phyloP scores from a whole-genome alignment of 179 eudicot genomes.

The Silene coronaria region DNA sequence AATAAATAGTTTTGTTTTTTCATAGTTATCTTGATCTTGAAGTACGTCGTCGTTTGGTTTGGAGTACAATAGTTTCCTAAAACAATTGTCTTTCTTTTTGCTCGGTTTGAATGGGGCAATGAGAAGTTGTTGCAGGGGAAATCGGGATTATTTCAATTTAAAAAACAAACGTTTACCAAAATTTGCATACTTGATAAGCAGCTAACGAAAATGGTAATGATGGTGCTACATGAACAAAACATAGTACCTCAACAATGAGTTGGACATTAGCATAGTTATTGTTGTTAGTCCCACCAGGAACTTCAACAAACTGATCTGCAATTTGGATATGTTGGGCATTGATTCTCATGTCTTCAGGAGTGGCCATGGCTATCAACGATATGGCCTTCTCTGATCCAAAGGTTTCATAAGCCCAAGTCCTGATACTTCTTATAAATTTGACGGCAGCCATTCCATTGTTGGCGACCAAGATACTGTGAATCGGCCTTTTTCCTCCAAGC shows the following conservation, averaged over 20 bases:
- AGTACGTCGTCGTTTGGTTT: not conserved
- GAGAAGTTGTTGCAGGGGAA: not conserved
- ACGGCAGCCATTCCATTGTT: slow-evolving; percentile 99
- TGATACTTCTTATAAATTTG: slow-evolving; percentile 84
- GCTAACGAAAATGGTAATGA: not conserved
- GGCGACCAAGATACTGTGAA: slow-evolving; percentile 88
- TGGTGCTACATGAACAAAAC: slow-evolving; percentile 1
- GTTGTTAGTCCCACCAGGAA: slow-evolving; percentile 98
- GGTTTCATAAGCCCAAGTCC: slow-evolving; percentile 96
- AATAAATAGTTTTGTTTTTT: not conserved
- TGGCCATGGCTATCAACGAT: slow-evolving; percentile 95
- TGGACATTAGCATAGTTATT: slow-evolving; percentile 99
- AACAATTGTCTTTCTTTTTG: too few species aligned
- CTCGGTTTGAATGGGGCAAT: not conserved
- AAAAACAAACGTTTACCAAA: not conserved
- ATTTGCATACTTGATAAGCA: not conserved
- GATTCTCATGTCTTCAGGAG: slow-evolving; percentile 98
- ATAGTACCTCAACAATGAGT: slow-evolving; percentile 89
- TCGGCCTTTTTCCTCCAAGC: slow-evolving; percentile 80
- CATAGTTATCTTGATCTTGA: not conserved
- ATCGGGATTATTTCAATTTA: not conserved
- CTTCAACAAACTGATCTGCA: slow-evolving; percentile 98
- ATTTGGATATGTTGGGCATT: slow-evolving; percentile 97
- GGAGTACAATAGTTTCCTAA: too few species aligned
- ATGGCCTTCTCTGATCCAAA: slow-evolving; percentile 97